Evolutionary conservation across 169 alveolate genomes (phyloP), one percentile per base, ranked within the genome.

Genomic region (Plasmodium chabaudi): DNA sequence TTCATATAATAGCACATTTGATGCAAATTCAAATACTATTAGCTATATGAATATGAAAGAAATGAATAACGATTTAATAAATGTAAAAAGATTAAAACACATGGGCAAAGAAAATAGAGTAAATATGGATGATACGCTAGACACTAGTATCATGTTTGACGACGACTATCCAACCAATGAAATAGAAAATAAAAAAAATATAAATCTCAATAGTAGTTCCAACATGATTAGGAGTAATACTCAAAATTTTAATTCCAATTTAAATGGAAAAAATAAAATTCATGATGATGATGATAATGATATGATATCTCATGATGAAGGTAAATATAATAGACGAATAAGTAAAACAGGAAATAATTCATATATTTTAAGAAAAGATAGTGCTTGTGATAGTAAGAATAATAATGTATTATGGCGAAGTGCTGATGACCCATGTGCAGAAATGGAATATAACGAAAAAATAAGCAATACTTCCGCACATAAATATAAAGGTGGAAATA

Each of bases 61-160:
- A 5, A 21, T 25, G 12, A 47, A 63, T 63, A 63, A 27, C 39
- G 39, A 63, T 63, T 25, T 21, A 63, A 63, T 21, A 63, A 63
- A 23, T 23, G 19, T 27, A 9, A 47, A 63, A 25, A 27, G 42
- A 12, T 25, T 25, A 27, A 15, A 21, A 1, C 21, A n/a, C 13
- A 21, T 21, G 15, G 9, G 17, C 1, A 5, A 19, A 1, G 47
- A 12, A 4, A 63, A 63, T 27, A 63, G 39, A 13, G 1, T 27
- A 25, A 23, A 19, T 9, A 63, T n/a, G 13, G 39, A 63, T 63
- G 47, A 25, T n/a, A 63, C 23, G 9, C 9, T 17, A 17, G 34
- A 17, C 2, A 56, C 19, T 2, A 56, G 23, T 56, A 56, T 56
- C 9, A 56, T 17, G 19, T 17, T 19, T 56, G 23, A 56, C n/a